Base-by-base conservation (phyloP, 176 grass and related monocot genomes). In the Eremochloa ophiuroides region DNA sequence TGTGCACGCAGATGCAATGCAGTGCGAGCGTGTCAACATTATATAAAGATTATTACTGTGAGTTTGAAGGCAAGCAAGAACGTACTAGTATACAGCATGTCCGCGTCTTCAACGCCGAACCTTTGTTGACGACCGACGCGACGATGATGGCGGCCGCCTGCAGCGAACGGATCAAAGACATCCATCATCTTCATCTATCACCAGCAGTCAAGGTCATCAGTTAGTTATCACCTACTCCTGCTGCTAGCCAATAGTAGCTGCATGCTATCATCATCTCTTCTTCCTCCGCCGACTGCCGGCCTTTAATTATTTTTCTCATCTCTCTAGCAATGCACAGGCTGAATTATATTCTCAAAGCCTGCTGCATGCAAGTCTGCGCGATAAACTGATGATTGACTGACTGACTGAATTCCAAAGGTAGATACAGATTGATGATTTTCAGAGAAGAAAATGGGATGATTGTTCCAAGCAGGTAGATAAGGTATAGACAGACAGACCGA, bases 91-190 rank as follows among this genome's bases (percentile, higher is more conserved):
- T 6, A 53, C 48, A 0, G 6, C 20, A 7, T 7, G 55, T 3
- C 3, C 37, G n/a, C 75, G 28, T 35, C 33, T 80, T 88, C 62
- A 80, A 84, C 62, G 87, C 82, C 80, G 10, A 85, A 85, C 71
- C 82, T 55, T n/a, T 53, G 47, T 22, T n/a, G 51, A 55, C 16
- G 35, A 5, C 35, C 16, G 7, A 5, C 1, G 43, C 55, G 73
- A 62, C 53, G 79, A 42, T 1, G 26, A 62, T 29, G 25, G 12
- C 55, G 26, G 55, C 22, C 14, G 61, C 74, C 20, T 44, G 28
- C 62, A 56, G 44, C 30, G 27, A 69, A 71, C 41, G 15, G 62
- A 79, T 63, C 67, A 55, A 41, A 79, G 6, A 15, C 18, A 17
- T 3, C 16, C 15, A 20, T 20, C 2, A 33, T 1, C 25, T 10